Base-by-base conservation (phyloP, 768 basidiomycete genomes). In the Lactarius indigo region DNA sequence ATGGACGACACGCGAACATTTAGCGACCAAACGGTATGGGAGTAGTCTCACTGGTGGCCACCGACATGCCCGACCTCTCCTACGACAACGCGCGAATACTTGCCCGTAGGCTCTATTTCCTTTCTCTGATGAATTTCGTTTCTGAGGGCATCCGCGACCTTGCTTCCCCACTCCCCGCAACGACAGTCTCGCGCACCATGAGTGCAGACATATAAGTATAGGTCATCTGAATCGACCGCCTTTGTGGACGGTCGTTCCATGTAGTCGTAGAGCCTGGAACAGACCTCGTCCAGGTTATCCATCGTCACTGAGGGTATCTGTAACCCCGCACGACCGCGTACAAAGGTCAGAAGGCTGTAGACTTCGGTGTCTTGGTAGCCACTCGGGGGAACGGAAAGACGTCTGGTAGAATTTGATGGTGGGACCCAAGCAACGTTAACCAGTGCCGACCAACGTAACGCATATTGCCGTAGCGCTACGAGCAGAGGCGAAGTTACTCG, bases 161-260 rank as follows among this genome's bases (percentile, higher is more conserved):
- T 79, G 3, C 82, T 81, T 0, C 92, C 92, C 26, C 75, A 81
- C 13, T 88, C 81, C 2, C 88, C 89, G 69, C 92, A 94, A 6
- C 92, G 81, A 76, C 92, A 95, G 73, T 94, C 92, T 59, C 91
- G 82, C 47, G 83, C 80, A 5, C 84, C 86, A 73, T 94, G 92
- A 5, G 91, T 92, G 73, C 92, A 94, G 1, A 94, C 85, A 71
- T 87, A 90, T 20, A 91, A 68, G 69, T 80, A 74, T 56, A 81
- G 12, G 52, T 74, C 70, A 26, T 82, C 37, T 55, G 65, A n/a
- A 64, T 63, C 31, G 44, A 26, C 31, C 31, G 7, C 23, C 18
- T 56, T 5, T 39, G 18, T 1, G 20, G 31, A 18, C 1, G 47
- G 47, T 12, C 30, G 28, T 17, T 12, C 44, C 57, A 52, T 6